phyloP scores from a whole-genome alignment of 1,139 yeast genomes.

The Zygoascus hellenicus region DNA sequence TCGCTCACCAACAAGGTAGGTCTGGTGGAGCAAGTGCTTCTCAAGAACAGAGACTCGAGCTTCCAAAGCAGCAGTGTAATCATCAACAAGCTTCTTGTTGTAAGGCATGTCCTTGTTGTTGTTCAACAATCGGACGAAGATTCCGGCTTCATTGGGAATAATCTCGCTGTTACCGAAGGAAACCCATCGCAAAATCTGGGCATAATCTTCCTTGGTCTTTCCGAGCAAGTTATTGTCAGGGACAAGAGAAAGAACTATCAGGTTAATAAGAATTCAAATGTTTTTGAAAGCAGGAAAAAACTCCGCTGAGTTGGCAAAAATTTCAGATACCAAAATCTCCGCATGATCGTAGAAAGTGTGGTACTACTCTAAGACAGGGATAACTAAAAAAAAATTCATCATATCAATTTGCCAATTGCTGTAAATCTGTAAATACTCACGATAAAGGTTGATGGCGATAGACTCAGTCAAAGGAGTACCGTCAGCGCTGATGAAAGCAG shows the following conservation, averaged over 20 bases:
- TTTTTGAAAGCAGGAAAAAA: not conserved
- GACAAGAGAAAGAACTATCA: conserved; percentile 29
- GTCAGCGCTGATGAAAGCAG: conserved; percentile 74
- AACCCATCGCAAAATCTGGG: conserved; percentile 71
- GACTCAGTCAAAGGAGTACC: conserved; percentile 76
- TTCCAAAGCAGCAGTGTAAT: conserved; percentile 41
- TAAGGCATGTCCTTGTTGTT: conserved; percentile 48
- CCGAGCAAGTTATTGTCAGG: conserved; percentile 48
- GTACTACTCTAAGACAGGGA: conserved; percentile 75
- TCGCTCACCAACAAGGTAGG: conserved; percentile 90
- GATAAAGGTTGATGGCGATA: conserved; percentile 58
- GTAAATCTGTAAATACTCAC: conserved; percentile 25
- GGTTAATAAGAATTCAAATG: conserved; percentile 11
- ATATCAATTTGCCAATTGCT: not conserved
- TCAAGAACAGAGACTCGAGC: conserved; percentile 35
- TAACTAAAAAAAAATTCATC: conserved; percentile 42
- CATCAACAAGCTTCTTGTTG: conserved; percentile 77
- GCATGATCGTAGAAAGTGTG: conserved; percentile 9
- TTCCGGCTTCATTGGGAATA: conserved; percentile 39
- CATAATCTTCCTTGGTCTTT: conserved; percentile 58
- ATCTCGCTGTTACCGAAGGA: conserved; percentile 76
- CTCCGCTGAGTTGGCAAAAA: too few species aligned
- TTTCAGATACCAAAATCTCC: conserved; percentile 13
- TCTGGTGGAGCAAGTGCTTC: conserved; percentile 52
- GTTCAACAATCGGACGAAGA: conserved; percentile 38